Conservation (phyloP, 371 early-diverging fungal species). For the Saksenaea oblongispora region DNA sequence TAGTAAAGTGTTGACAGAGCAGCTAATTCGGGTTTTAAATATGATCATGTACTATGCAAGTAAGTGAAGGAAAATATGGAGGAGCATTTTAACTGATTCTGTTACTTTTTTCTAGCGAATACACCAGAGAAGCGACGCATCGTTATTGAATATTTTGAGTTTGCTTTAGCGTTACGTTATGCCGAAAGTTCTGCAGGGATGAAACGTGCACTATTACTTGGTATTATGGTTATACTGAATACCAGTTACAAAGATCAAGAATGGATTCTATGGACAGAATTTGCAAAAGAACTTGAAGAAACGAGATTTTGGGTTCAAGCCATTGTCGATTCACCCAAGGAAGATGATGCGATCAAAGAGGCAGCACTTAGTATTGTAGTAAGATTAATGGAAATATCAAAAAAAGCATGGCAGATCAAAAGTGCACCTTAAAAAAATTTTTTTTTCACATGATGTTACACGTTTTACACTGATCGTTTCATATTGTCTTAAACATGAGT, state of each 20-base stretch:
- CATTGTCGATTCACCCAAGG: conserved; percentile 14
- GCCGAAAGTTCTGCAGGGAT: conserved; percentile 17
- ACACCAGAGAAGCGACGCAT: conserved; percentile 41
- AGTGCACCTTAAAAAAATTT: not conserved
- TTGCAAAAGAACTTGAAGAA: conserved; percentile 25
- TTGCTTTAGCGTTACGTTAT: conserved; percentile 41
- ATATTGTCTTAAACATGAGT: too few relatives aligned
- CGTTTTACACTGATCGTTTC: not conserved
- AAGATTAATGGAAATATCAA: conserved; percentile 14
- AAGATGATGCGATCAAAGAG: conserved; percentile 13
- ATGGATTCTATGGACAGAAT: conserved; percentile 28
- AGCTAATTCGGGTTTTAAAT: conserved; percentile 47
- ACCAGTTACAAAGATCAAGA: conserved; percentile 37
- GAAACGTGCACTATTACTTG: conserved; percentile 35
- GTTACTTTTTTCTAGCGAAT: conserved; percentile 31
- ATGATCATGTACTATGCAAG: conserved; percentile 48
- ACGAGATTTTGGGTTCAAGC: conserved; percentile 43
- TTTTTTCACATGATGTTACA: not conserved
- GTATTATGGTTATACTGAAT: conserved; percentile 38
- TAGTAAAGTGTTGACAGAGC: conserved; percentile 30
- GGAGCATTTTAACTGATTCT: not conserved
- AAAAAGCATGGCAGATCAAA: conserved; percentile 5
- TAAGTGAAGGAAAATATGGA: conserved; percentile 15
- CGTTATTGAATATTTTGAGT: conserved; percentile 49
- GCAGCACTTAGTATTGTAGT: conserved; percentile 11